phyloP scores from a whole-genome alignment of 2,329 filamentous ascomycete genomes.

The Fusarium humuli region DNA sequence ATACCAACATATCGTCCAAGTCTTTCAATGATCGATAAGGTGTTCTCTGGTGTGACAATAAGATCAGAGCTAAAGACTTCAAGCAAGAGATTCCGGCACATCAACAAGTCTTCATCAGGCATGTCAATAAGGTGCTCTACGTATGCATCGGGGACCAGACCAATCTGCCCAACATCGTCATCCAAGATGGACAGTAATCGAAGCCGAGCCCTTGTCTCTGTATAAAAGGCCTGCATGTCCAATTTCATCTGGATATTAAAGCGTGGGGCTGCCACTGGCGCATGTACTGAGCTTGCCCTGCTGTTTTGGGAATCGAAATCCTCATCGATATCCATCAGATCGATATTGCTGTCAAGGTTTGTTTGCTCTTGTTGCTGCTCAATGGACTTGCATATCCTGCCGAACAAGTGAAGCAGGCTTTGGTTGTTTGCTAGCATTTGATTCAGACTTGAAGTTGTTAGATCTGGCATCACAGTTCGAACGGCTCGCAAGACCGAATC shows the following conservation, averaged over 20 bases:
- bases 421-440: constrained; percentile 54
- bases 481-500: constrained; percentile 60
- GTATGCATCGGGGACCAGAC: constrained; percentile 62
- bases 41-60: constrained; percentile 60
- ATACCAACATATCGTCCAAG: constrained; percentile 64
- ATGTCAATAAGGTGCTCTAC: constrained; percentile 63
- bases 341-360: constrained; percentile 54
- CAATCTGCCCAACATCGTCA: constrained; percentile 59
- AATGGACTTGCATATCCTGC: constrained; percentile 52
- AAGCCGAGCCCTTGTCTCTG: constrained; percentile 60
- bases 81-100: constrained; percentile 61
- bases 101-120: constrained; percentile 65
- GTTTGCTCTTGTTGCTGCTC: constrained; percentile 39
- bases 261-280: constrained; percentile 58
- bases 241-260: constrained; percentile 57
- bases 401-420: constrained; percentile 58
- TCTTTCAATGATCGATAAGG: constrained; percentile 61
- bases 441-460: constrained; percentile 54
- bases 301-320: constrained; percentile 72
- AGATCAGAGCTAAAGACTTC: constrained; percentile 68
- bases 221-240: constrained; percentile 60
- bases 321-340: constrained; percentile 75
- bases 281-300: constrained; percentile 55
- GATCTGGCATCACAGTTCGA: constrained; percentile 60
- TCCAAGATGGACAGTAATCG: constrained; percentile 58